Base-by-base conservation (phyloP, 2,329 filamentous ascomycete genomes). In the Colletotrichum truncatum region DNA sequence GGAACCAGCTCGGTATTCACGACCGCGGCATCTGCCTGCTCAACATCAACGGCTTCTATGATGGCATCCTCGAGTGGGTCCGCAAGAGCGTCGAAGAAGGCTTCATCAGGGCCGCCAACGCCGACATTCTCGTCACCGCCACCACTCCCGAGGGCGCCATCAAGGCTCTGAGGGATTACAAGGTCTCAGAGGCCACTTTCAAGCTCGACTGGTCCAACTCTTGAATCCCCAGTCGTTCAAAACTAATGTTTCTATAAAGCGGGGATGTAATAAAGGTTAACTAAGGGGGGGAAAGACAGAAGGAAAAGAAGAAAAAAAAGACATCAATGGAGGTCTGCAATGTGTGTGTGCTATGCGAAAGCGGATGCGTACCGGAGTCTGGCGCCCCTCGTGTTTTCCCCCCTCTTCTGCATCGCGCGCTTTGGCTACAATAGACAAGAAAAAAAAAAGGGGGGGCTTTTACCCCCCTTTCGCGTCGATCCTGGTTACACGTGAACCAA, bases 1-100 rank as follows among this genome's bases (percentile, higher is more conserved):
- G 96, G 94, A 98, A 98, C 78, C 96, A 98, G 81, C 81, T 99
- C 52, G 95, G 96, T 1, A 98, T 99, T 70, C 96, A 98, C 79
- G 85, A 85, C 71, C 84, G 86, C 52, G 92, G 91, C 4, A 89
- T 98, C 46, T 89, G 95, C 57, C 82, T 98, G 51, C 88, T 93
- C 70, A 98, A 98, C 77, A 85, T 98, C 25, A 89, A 94, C 58
- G 93, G 94, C 0, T 98, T 97, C 79, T 99, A 94, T 87, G 91
- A 97, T 77, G 94, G 94, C 1, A 81, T 99, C 67, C 78, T 98
- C 64, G 79, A 86, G 53, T 98, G 94, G 95, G 88, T 98, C 65
- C 84, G 86, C 73, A 92, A 88, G 69, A 90, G 92, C 8, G 91
- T 96, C 4, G 81, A 86, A 58, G 86, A 91, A 66, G 93, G 93